Base-by-base conservation (phyloP, 306 rosid species). In the Malus orientalis region DNA sequence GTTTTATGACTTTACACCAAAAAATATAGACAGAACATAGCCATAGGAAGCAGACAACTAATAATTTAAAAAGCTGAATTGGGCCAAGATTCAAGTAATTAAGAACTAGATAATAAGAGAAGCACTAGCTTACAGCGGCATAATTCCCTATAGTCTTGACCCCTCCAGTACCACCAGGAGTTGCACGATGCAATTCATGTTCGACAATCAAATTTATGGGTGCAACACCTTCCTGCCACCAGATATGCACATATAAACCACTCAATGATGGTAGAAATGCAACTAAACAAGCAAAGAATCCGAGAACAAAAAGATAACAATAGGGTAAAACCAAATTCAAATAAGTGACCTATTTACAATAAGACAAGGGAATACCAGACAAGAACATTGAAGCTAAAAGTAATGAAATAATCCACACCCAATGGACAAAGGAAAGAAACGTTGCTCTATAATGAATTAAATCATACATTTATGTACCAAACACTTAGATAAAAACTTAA, bases 121-220 rank as follows among this genome's bases (percentile, higher is more conserved):
- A 59, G 51, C 60, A 74, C 51, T 42, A 64, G 64, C 97, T 90
- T 89, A 95, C 99, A 2, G 97, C 97, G 14, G 99, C 99, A 87
- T 95, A 95, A 86, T 95, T 95, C 53, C 99, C 99, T 14, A 95
- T 95, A 70, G 99, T 95, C 87, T 95, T 95, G 78, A 95, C 99
- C 66, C 97, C 93, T 83, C 99, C 99, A 64, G 99, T 95, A 59
- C 99, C 99, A 78, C 99, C 97, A 49, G 97, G 97, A 84, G 96
- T 87, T 78, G 99, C 99, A 74, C 99, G 99, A 81, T 95, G 99
- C 71, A 92, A 82, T 58, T 95, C 97, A 72, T 74, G 84, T 88
- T 95, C 99, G 60, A 95, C 78, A 74, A 95, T 67, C 88, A 95
- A 85, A 86, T 95, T 84, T 78, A 95, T 95, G 19, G 99, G 97